These are phyloP conservation scores for Cajanus cajan DNA, from an alignment of 306 rosid genomes.

Conservation along the genomic window DNA sequence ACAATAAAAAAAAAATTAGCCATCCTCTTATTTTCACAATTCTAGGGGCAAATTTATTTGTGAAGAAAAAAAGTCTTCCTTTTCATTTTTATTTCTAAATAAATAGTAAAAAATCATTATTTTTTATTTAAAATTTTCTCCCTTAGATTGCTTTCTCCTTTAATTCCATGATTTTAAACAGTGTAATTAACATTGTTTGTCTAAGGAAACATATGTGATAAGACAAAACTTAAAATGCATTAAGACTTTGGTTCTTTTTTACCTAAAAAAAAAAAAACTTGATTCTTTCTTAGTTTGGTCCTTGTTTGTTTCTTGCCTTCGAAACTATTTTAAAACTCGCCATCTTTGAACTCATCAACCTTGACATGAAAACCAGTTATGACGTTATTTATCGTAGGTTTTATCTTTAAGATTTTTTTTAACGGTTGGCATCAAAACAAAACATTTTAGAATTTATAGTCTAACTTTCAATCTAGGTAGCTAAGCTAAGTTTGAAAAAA, in stretches of 20 bases:
- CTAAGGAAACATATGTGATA: no score
- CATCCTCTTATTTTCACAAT: no score
- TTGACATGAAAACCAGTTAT: not conserved
- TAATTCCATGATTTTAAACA: not conserved
- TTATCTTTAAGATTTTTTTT: not conserved
- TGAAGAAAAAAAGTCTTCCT: no score
- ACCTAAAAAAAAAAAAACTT: no score
- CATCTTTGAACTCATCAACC: not conserved
- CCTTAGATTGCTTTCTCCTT: not conserved
- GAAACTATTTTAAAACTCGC: not conserved
- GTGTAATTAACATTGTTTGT: not conserved
- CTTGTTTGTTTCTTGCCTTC: not conserved
- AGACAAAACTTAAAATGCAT: not conserved
- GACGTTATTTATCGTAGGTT: not conserved
- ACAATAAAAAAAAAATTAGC: no score
- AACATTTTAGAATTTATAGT: not conserved
- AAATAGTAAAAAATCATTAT: no score
- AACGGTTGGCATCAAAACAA: not conserved
- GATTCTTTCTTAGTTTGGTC: not conserved
- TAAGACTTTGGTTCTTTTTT: not conserved
- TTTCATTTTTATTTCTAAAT: no score
- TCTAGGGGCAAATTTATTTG: no score
- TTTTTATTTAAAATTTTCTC: no score
- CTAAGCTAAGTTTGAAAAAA: not conserved
- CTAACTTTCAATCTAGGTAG: not conserved